These are phyloP conservation scores for Stemphylium lycopersici DNA, from an alignment of 2,329 filamentous ascomycete species.

Conservation along the genomic window DNA sequence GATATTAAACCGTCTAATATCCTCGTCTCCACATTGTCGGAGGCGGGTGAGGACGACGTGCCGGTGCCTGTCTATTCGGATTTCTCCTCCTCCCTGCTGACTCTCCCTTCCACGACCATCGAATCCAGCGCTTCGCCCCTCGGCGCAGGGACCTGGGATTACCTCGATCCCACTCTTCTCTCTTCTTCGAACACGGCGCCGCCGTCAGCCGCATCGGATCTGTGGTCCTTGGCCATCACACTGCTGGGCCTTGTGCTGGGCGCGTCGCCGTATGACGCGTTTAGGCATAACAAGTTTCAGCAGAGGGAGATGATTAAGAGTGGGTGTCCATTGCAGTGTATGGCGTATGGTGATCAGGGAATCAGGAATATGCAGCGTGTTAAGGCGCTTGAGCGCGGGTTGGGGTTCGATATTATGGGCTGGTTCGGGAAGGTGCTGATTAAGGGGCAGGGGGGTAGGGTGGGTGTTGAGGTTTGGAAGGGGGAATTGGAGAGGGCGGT, in stretches of 20 bases:
- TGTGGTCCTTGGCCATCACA: conserved; percentile 55
- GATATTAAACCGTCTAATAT: conserved; percentile 59
- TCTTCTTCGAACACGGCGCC: conserved; percentile 23
- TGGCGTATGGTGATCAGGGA: conserved; percentile 45
- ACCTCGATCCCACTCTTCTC: conserved; percentile 49
- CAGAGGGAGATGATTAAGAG: conserved; percentile 53
- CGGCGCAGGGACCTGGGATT: conserved; percentile 56
- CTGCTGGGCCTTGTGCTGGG: conserved; percentile 53
- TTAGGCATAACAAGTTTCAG: conserved; percentile 50
- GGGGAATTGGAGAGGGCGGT: conserved; percentile 15
- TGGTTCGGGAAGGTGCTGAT: conserved; percentile 50
- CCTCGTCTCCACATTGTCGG: conserved; percentile 49
- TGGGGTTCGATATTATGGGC: conserved; percentile 37
- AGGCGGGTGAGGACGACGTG: no score
- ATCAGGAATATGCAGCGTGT: conserved; percentile 35
- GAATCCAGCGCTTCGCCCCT: conserved; percentile 30
- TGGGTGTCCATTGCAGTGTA: conserved; percentile 50
- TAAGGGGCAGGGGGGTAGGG: conserved; percentile 34
- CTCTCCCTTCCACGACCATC: conserved; percentile 9
- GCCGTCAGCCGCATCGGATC: conserved; percentile 48
- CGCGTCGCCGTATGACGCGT: conserved; percentile 49
- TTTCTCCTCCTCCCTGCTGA: conserved; percentile 50
- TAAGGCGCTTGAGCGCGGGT: conserved; percentile 33
- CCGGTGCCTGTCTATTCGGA: conserved; percentile 49
- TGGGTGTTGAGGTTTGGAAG: conserved; percentile 40